Percentiles rank a stretch among this genome's conserved stretches.
Evolutionary conservation across 2,329 filamentous ascomycete species (phyloP).

Genomic region (Cadophora luteo-olivacea): DNA sequence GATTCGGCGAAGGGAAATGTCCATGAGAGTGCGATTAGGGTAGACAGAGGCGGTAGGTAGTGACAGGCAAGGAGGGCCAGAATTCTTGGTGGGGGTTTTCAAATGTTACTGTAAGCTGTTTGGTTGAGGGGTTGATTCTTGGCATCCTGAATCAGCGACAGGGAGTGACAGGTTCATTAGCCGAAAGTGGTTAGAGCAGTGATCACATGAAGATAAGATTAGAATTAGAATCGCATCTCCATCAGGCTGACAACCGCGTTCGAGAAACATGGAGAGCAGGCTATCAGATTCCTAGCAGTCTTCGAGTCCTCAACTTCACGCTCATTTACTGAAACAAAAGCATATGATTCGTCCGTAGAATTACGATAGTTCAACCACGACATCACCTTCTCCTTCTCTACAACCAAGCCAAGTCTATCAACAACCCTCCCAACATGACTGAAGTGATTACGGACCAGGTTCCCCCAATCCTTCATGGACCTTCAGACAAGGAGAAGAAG

Average conservation of each 20-base stretch:
- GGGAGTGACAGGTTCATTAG: neutral
- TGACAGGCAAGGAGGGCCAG: neutral
- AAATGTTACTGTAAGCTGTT: neutral
- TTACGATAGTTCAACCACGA: neutral
- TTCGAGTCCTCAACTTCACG: neutral
- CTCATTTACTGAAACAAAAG: neutral
- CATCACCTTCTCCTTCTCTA: neutral
- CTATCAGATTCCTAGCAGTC: neutral
- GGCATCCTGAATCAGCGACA: conserved; percentile 6
- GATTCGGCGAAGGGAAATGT: neutral
- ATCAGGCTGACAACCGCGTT: conserved; percentile 6
- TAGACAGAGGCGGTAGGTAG: neutral
- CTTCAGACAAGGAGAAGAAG: conserved; percentile 71
- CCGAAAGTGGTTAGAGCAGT: neutral
- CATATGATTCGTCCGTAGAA: neutral
- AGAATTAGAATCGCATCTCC: neutral
- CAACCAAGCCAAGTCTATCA: neutral
- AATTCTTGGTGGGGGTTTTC: neutral
- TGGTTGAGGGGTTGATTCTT: conserved; percentile 10
- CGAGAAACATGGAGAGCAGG: neutral
- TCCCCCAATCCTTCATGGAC: conserved; percentile 55
- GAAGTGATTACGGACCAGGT: conserved; percentile 43
- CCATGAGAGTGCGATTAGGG: conserved; percentile 1
- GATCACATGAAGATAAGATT: conserved; percentile 6
- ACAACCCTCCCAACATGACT: conserved; percentile 35